Percentiles rank a stretch among this genome's conserved stretches.
These are phyloP conservation scores for Meyerozyma athensensis DNA, from an alignment of 1,139 yeast species.

Conservation along the genomic window DNA sequence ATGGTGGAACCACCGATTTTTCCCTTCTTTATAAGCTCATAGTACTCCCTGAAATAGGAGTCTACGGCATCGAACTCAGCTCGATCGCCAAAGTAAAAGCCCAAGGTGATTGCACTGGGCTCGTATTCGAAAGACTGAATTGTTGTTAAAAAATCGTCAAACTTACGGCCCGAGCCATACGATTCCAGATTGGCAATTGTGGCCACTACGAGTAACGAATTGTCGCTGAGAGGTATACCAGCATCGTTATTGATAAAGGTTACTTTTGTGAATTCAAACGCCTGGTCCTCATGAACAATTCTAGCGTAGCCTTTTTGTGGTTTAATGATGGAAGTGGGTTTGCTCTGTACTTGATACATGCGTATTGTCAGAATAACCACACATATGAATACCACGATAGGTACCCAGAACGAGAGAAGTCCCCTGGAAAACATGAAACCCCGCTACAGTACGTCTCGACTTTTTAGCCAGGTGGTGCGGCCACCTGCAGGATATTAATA, in stretches of 20 bases:
- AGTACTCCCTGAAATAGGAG: slow-evolving; percentile 14
- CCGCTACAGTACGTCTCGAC: too few species aligned
- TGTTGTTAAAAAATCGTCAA: slow-evolving; percentile 22
- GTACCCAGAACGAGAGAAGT: neutral
- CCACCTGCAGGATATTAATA: too few species aligned
- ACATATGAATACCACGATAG: neutral
- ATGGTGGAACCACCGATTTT: slow-evolving; percentile 7
- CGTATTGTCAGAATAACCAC: neutral
- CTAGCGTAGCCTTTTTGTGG: neutral
- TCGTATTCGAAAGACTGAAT: slow-evolving; percentile 15
- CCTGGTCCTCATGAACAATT: slow-evolving; percentile 8
- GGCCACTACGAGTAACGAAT: slow-evolving; percentile 20
- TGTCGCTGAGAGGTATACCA: slow-evolving; percentile 4
- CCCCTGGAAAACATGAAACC: neutral
- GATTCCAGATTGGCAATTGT: slow-evolving; percentile 22
- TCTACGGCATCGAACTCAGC: slow-evolving; percentile 22
- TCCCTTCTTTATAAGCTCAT: slow-evolving; percentile 2
- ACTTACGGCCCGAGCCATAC: slow-evolving; percentile 24
- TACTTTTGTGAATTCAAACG: slow-evolving; percentile 11
- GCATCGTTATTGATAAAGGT: slow-evolving; percentile 9
- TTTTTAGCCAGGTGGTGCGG: too few species aligned
- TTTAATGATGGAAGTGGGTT: neutral
- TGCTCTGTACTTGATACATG: slow-evolving; percentile 1
- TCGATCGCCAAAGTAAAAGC: slow-evolving; percentile 23
- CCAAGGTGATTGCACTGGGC: slow-evolving; percentile 20